Evolutionary conservation across 2,329 filamentous ascomycete species (phyloP), one percentile per base, ranked within the genome.

Genomic region (Diplodia mutila): DNA sequence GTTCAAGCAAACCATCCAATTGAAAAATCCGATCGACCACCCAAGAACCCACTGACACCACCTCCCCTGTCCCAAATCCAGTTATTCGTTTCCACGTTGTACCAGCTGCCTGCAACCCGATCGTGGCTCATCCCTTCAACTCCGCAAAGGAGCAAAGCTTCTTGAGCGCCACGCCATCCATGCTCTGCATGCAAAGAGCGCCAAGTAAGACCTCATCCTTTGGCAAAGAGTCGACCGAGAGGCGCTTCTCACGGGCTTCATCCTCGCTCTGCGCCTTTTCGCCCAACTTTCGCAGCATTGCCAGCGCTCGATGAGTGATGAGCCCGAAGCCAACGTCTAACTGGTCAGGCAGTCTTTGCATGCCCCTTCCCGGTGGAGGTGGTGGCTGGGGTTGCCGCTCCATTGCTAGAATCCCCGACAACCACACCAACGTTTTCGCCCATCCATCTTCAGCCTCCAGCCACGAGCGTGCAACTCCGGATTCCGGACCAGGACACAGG

Each of bases 381-480:
- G 53, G 29, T n/a, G 68, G 42, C 42, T 75, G 76, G 12, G 73
- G 74, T n/a, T 51, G 51, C 12, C 51, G 39, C 25, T 54, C 66
- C 32, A 74, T 71, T 25, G 73, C 73, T 3, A 97, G 83, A 4
- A 91, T 84, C 69, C 90, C 89, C 0, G 94, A 87, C 25, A 97
- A 84, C 25, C 89, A 86, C 67, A 94, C 87, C 8, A 98, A 84
- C 72, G 90, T 94, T 68, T 91, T 87, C 0, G 92, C 90, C 77
- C 97, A 95, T 0, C 91, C 92, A 72, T 96, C 93, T 51, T 90
- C 88, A 3, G 91, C 93, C 48, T 90, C 88, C 8, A 98, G 85
- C 94, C 95, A 98, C 0, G 87, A 84, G 67, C 88, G 87, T 4
- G 94, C 90, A 8, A 97, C 80, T 4, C 87, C 86, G 18, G 85